These are phyloP conservation scores for Candida cerambycidarum DNA, from an alignment of 805 yeast species.

Conservation along the genomic window DNA sequence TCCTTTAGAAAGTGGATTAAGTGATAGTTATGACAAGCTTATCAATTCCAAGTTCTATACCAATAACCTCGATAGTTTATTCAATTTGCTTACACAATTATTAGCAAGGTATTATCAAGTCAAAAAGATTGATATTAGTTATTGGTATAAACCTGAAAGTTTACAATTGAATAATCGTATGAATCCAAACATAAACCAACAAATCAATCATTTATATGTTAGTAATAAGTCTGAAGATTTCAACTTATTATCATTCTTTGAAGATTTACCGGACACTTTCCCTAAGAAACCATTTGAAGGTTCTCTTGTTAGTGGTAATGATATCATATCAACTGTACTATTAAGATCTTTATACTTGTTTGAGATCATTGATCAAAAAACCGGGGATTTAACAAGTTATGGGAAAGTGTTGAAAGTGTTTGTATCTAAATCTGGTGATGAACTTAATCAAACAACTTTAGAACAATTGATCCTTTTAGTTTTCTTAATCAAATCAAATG, in stretches of 20 bases:
- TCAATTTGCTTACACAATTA: constrained; percentile 67
- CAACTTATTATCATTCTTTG: constrained; percentile 26
- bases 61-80: constrained; percentile 57
- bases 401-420: constrained; percentile 49
- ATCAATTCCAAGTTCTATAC: constrained; percentile 45
- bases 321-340: constrained; percentile 55
- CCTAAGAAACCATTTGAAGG: constrained; percentile 16
- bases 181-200: constrained; percentile 51
- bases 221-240: constrained; percentile 16
- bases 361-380: constrained; percentile 47
- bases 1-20: constrained; percentile 63
- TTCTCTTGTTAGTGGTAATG: constrained; percentile 43
- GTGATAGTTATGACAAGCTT: constrained; percentile 58
- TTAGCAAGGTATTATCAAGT: constrained; percentile 84
- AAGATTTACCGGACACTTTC: constrained; percentile 19
- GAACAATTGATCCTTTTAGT: constrained; percentile 50
- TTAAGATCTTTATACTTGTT: constrained; percentile 53
- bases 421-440: constrained; percentile 15
- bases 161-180: constrained; percentile 51
- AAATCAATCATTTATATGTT: constrained; percentile 25
- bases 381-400: constrained; percentile 47
- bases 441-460: constrained; percentile 20
- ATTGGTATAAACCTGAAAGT: constrained; percentile 52
- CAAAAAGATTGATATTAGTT: constrained; percentile 55
- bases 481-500: constrained; percentile 38